These are phyloP conservation scores for Trichoderma citrinoviride DNA, from an alignment of 2,329 filamentous ascomycete genomes.

Conservation along the genomic window DNA sequence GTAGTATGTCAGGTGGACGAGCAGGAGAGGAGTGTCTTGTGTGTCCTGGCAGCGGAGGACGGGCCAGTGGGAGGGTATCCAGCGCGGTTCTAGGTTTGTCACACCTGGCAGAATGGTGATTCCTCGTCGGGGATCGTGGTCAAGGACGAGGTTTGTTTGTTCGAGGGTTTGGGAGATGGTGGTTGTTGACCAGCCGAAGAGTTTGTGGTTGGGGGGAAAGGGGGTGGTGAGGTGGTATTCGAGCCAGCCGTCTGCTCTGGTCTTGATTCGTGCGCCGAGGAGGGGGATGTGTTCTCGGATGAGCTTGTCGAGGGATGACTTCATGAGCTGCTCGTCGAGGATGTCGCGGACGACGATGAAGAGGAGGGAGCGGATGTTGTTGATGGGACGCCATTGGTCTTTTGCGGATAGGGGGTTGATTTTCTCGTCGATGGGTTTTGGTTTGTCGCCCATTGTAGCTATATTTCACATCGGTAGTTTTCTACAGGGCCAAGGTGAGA, in stretches of 20 bases:
- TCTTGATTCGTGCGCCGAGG: constrained; percentile 23
- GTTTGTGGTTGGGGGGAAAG: constrained; percentile 13
- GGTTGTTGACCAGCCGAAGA: constrained; percentile 23
- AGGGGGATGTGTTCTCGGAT: constrained; percentile 24
- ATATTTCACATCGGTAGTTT: neutral
- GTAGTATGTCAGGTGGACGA: constrained; percentile 27
- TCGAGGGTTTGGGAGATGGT: neutral
- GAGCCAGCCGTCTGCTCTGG: constrained; percentile 9
- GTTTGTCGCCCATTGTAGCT: neutral
- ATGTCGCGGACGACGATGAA: constrained; percentile 23
- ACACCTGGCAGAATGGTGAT: neutral
- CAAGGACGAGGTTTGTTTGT: neutral
- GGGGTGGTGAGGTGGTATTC: constrained; percentile 20
- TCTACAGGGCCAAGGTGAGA: neutral
- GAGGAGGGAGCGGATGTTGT: constrained; percentile 22
- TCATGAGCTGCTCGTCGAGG: constrained; percentile 21
- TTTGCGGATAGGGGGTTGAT: constrained; percentile 21
- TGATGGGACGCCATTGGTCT: constrained; percentile 23
- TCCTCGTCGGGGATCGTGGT: neutral
- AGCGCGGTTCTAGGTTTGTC: neutral
- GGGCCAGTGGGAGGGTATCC: constrained; percentile 24
- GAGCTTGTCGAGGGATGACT: constrained; percentile 22
- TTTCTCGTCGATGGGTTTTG: neutral
- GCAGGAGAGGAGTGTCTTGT: constrained; percentile 25
- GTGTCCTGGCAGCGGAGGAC: constrained; percentile 18